A percentile compares a stretch with the other conserved stretches of the same genome.
Conservation (phyloP, 257 asterid genomes). For the Solanum arcanum region DNA sequence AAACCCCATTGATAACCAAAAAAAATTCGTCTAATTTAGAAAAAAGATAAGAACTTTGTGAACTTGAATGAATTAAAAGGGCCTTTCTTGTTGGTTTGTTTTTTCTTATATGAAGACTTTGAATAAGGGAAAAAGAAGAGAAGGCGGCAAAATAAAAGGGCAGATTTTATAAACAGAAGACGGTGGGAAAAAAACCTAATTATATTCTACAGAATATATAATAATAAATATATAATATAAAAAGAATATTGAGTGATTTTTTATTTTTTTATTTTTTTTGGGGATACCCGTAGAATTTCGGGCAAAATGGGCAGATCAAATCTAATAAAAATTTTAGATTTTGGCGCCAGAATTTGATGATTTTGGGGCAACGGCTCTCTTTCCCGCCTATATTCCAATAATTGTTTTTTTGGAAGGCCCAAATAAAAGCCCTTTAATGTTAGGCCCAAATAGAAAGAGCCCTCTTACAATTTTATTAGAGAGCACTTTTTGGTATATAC, state of each 20-base stretch:
- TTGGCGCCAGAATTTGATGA: constrained; percentile 51
- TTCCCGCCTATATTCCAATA: constrained; percentile 2
- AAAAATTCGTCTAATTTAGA: not conserved
- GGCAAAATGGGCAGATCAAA: constrained; percentile 26
- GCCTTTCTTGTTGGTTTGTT: constrained; percentile 1
- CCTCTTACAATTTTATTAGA: not conserved
- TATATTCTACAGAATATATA: not conserved
- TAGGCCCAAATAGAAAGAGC: not conserved
- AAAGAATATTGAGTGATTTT: not conserved
- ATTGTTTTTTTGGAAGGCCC: not conserved
- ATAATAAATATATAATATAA: not conserved
- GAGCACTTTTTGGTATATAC: not conserved
- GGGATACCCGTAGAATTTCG: constrained; percentile 33
- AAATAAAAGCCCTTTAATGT: not conserved
- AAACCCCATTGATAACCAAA: constrained; percentile 30
- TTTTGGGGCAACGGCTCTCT: constrained; percentile 35
- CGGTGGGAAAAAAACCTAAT: not conserved
- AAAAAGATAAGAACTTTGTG: not conserved
- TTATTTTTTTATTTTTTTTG: not conserved
- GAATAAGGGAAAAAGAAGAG: constrained; percentile 4
- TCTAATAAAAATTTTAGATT: not conserved
- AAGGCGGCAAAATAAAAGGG: constrained; percentile 53
- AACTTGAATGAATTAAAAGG: constrained; percentile 22
- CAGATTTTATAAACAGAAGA: not conserved
- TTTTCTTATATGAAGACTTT: not conserved